Evolutionary conservation across 768 basidiomycete species (phyloP), one percentile per base, ranked within the genome.

Genomic region (Leccinum pellstonianum): DNA sequence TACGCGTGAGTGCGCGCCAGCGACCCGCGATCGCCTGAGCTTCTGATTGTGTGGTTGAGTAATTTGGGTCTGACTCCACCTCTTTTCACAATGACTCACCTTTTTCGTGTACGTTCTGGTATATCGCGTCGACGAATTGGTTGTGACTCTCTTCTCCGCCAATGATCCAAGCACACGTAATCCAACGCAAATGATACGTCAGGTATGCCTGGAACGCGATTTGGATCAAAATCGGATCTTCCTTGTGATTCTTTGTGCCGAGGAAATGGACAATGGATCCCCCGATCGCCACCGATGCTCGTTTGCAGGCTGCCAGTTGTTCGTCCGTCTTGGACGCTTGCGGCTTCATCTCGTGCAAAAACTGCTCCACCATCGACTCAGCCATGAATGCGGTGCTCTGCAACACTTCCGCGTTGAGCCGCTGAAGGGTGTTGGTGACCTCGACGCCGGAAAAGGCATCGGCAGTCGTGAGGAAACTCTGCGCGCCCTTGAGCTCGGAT

Each of bases 361-460:
- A 78, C 1, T 74, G 53, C 51, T 82, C 81, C 2, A 80, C 76
- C 57, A 84, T 75, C 35, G 76, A 65, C 57, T 83, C 82, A 1
- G 82, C 77, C 57, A 84, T 76, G 57, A 72, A 75, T 0, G 80
- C 79, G 2, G 82, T 79, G 15, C 76, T 77, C 63, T 84, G 81
- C 33, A 76, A 76, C 31, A 83, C 79, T 59, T 78, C 77, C 7
- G 78, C 68, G 53, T 84, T 81, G n/a, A 85, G 67, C 15, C 72
- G 70, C 51, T 78, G 75, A 14, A 85, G 69, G 7, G 38, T 43
- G n/a, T 43, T 66, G 29, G 77, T 70, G 14, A 54, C 54, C 27
- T 29, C 54, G 25, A 19, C 54, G 8, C 25, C 38, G 6, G 31
- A 52, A 14, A 52, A 52, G n/a, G 51, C 46, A 59, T 83, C 81